A percentile compares a stretch with the other conserved stretches of the same genome.
Evolutionary conservation across 2,329 filamentous ascomycete genomes (phyloP).

Genomic region (Fusarium denticulatum): DNA sequence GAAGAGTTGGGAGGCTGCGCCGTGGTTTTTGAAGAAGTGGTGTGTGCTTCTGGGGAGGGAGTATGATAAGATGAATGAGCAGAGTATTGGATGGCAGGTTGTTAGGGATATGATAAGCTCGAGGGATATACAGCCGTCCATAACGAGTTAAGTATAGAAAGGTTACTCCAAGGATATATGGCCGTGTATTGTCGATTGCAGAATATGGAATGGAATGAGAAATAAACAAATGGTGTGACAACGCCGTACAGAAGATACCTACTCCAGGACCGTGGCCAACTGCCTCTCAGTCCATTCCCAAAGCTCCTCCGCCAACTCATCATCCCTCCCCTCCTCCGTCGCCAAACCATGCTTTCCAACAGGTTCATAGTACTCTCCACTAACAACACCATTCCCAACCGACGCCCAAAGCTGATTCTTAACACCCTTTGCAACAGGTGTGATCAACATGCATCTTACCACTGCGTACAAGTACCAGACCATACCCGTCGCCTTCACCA

Average conservation of each 20-base stretch:
- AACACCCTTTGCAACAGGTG: neutral
- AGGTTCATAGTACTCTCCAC: neutral
- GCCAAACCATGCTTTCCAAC: neutral
- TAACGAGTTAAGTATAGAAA: rapidly evolving
- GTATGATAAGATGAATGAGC: conserved; percentile 28
- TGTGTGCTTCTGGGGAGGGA: conserved; percentile 33
- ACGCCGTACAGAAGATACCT: rapidly evolving
- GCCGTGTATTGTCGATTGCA: too few species aligned
- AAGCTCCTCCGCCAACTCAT: neutral
- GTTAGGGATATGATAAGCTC: conserved; percentile 25
- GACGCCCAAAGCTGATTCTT: neutral
- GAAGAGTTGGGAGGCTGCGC: conserved; percentile 43
- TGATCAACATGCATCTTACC: neutral
- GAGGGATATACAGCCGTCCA: neutral
- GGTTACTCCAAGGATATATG: too few species aligned
- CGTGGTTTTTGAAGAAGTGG: conserved; percentile 45
- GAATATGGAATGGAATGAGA: rapidly evolving
- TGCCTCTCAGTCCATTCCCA: neutral
- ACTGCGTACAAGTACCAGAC: neutral
- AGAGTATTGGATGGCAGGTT: conserved; percentile 38
- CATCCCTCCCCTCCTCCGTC: neutral
- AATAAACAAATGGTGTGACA: rapidly evolving
- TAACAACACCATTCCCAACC: neutral
- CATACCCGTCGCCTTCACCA: neutral
- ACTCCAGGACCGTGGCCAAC: neutral